A percentile compares a stretch with the other conserved stretches of the same genome.
These are phyloP conservation scores for Astrocystis sublimbata DNA, from an alignment of 495 filamentous ascomycete genomes.

Conservation along the genomic window DNA sequence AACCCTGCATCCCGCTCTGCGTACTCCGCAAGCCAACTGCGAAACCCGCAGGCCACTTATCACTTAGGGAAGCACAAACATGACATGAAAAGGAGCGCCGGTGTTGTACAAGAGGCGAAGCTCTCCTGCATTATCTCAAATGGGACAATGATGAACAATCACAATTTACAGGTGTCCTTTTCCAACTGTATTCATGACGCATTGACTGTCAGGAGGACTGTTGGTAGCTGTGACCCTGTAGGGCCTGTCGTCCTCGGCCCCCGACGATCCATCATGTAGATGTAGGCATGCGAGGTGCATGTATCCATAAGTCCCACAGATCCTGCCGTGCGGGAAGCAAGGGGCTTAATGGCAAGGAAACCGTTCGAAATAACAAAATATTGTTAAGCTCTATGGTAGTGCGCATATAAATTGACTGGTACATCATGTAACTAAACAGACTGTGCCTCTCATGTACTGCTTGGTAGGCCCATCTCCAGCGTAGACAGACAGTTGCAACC, in stretches of 20 bases:
- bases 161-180: slow-evolving; percentile 2
- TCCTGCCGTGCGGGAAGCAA: slow-evolving; percentile 19
- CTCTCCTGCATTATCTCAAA: not conserved
- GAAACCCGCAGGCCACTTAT: not conserved
- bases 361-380: not conserved
- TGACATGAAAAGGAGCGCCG: not conserved
- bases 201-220: not conserved
- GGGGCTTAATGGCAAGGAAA: not conserved
- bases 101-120: not conserved
- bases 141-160: not conserved
- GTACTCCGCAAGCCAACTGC: not conserved
- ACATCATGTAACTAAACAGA: not conserved
- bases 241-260: not conserved
- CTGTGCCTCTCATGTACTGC: not conserved
- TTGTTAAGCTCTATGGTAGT: not conserved
- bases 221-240: too few species aligned
- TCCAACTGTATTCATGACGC: not conserved
- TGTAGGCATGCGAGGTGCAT: too few species aligned
- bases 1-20: not conserved
- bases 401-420: not conserved
- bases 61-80: not conserved
- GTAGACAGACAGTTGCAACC: not conserved
- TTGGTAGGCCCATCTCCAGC: not conserved
- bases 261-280: slow-evolving; percentile 11
- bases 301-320: slow-evolving; percentile 10